phyloP scores from a whole-genome alignment of 345 rosid species.

The Populus davidiana region DNA sequence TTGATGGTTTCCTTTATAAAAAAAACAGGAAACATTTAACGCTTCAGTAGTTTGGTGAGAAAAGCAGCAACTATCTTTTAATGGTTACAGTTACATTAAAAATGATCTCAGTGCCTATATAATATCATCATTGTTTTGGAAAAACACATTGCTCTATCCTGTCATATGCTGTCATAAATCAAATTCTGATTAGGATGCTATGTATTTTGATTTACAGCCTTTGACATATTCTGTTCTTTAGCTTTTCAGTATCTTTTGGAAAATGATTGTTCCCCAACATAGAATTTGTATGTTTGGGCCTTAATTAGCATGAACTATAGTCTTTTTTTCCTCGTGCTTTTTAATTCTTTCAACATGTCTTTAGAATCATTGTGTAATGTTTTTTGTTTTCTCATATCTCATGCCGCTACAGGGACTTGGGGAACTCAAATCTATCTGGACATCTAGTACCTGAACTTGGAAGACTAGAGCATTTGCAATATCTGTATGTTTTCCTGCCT shows the following conservation, averaged over 20 bases:
- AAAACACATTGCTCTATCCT: background rate
- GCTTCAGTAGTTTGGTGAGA: background rate
- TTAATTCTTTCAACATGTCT: background rate
- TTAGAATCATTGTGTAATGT: background rate
- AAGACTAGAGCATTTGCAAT: slow-evolving; percentile 83
- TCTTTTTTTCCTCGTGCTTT: background rate
- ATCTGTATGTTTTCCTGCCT: slow-evolving; percentile 51
- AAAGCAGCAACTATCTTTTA: background rate
- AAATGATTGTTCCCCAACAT: background rate
- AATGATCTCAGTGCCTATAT: background rate
- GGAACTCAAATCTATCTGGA: slow-evolving; percentile 85
- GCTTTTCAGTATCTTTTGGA: background rate
- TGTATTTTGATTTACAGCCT: background rate
- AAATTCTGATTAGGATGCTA: background rate
- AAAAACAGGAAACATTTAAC: background rate
- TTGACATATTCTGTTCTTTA: background rate
- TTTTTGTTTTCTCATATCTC: background rate
- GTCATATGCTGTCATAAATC: background rate
- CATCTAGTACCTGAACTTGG: slow-evolving; percentile 85
- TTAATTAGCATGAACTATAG: background rate
- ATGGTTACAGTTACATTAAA: background rate
- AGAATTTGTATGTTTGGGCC: background rate
- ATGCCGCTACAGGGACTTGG: slow-evolving; percentile 70
- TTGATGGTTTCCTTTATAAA: background rate
- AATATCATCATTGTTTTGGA: too few relatives aligned